phyloP scores from a whole-genome alignment of 768 basidiomycete genomes.

The Chlorophyllum brunneum region DNA sequence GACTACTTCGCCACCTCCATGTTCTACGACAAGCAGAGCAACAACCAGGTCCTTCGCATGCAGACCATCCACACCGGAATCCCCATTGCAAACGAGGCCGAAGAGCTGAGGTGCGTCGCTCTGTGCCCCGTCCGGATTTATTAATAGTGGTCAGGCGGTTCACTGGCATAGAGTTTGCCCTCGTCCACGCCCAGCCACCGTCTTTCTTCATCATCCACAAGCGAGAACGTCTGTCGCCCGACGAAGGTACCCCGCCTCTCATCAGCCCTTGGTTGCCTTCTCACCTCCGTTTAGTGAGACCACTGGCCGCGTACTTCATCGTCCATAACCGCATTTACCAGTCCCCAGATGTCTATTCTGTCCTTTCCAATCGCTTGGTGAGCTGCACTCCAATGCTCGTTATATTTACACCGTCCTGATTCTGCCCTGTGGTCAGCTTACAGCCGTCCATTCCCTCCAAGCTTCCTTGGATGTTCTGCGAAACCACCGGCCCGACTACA shows the following conservation, averaged over 20 bases:
- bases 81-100: constrained; percentile 73
- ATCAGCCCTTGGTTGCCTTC: background rate
- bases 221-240: constrained; percentile 76
- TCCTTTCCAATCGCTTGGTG: constrained; percentile 83
- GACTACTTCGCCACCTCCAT: constrained; percentile 89
- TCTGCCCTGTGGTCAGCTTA: constrained; percentile 41
- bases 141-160: constrained; percentile 56
- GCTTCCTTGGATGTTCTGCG: constrained; percentile 73
- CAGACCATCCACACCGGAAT: constrained; percentile 86
- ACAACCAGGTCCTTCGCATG: constrained; percentile 90
- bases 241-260: constrained; percentile 57
- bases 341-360: constrained; percentile 78
- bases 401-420: background rate
- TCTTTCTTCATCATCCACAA: constrained; percentile 88
- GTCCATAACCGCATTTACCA: constrained; percentile 89
- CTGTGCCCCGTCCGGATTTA: background rate
- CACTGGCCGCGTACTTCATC: constrained; percentile 82
- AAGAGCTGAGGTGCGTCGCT: constrained; percentile 73
- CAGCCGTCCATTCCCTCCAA: constrained; percentile 68
- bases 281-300: constrained; percentile 47
- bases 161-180: constrained; percentile 81
- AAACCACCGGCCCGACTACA: constrained; percentile 74
- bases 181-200: constrained; percentile 78
- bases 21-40: constrained; percentile 94
- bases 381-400: constrained; percentile 18